Conservation (phyloP, 1,284 basidiomycete species). For the Sanghuangporus weigelae region DNA sequence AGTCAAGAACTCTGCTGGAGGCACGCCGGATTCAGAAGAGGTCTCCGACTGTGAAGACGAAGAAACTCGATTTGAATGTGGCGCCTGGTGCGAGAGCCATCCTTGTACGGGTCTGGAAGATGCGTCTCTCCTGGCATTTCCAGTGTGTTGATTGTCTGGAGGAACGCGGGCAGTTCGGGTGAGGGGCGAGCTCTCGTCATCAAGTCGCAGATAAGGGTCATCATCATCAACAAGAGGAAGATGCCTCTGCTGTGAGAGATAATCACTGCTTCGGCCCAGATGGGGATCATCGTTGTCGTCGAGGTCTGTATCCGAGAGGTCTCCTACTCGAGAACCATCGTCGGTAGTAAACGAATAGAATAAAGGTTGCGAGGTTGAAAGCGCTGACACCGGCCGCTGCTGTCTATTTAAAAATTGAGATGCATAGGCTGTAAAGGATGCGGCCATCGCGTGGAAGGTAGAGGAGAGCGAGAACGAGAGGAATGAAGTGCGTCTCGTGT, state of each 20-base stretch:
- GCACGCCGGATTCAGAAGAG: conserved; percentile 39
- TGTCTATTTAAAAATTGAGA: conserved; percentile 59
- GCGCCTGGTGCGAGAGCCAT: conserved; percentile 69
- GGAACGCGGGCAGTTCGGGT: conserved; percentile 37
- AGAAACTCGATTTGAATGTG: conserved; percentile 38
- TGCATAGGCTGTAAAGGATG: conserved; percentile 63
- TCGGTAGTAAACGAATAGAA: conserved; percentile 80
- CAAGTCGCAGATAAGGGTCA: conserved; percentile 70
- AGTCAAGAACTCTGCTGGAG: conserved; percentile 33
- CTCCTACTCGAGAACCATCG: conserved; percentile 53
- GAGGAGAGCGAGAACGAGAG: background rate
- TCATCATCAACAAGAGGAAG: conserved; percentile 52
- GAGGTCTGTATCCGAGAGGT: conserved; percentile 37
- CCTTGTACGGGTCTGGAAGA: conserved; percentile 40
- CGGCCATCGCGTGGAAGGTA: conserved; percentile 34
- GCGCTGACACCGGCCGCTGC: conserved; percentile 30
- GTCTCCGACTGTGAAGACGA: conserved; percentile 43
- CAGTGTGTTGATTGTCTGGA: conserved; percentile 44
- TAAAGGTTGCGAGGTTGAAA: conserved; percentile 58
- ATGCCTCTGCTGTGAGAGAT: conserved; percentile 24
- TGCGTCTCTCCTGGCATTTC: conserved; percentile 23
- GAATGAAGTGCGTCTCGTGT: background rate
- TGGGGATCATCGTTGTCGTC: conserved; percentile 73
- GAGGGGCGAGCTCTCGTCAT: conserved; percentile 39
- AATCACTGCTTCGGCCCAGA: conserved; percentile 42